Percentiles rank a stretch among this genome's conserved stretches.
These are phyloP conservation scores for Pyrrhoderma lamaoense DNA, from an alignment of 1,284 basidiomycete genomes.

Conservation along the genomic window DNA sequence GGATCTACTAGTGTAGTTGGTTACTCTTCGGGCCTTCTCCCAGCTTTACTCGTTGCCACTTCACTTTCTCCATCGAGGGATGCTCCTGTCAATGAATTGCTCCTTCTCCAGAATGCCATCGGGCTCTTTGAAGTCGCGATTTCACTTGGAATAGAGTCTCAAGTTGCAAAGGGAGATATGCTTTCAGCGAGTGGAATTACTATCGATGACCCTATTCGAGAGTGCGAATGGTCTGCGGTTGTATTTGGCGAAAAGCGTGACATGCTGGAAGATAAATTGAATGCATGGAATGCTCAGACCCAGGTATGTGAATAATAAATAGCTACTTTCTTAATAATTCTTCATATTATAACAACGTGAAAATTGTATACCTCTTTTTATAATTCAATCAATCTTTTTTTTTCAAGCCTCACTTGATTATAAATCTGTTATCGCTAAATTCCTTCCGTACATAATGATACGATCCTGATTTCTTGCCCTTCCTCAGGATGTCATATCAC, in stretches of 20 bases:
- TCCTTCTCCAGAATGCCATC: slow-evolving; percentile 10
- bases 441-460: background rate
- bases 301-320: slow-evolving; percentile 2
- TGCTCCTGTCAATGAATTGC: background rate
- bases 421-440: background rate
- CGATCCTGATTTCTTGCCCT: background rate
- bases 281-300: slow-evolving; percentile 9
- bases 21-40: slow-evolving; percentile 17
- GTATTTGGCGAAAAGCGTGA: slow-evolving; percentile 13
- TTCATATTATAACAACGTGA: background rate
- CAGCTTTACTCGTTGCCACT: slow-evolving; percentile 16
- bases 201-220: slow-evolving; percentile 13
- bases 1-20: slow-evolving; percentile 9
- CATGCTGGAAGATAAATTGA: slow-evolving; percentile 8
- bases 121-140: slow-evolving; percentile 12
- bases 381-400: background rate
- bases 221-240: slow-evolving; percentile 14
- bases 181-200: slow-evolving; percentile 6
- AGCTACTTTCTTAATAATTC: background rate
- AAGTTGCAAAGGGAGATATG: slow-evolving; percentile 8
- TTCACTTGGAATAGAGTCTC: slow-evolving; percentile 11
- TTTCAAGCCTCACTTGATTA: background rate
- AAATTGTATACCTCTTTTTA: too few species aligned
- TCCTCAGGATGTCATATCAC: slow-evolving; percentile 4
- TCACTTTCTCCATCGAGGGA: slow-evolving; percentile 8